These are phyloP conservation scores for Nepenthes mirabilis DNA, from an alignment of 148 eudicot genomes.

Conservation along the genomic window DNA sequence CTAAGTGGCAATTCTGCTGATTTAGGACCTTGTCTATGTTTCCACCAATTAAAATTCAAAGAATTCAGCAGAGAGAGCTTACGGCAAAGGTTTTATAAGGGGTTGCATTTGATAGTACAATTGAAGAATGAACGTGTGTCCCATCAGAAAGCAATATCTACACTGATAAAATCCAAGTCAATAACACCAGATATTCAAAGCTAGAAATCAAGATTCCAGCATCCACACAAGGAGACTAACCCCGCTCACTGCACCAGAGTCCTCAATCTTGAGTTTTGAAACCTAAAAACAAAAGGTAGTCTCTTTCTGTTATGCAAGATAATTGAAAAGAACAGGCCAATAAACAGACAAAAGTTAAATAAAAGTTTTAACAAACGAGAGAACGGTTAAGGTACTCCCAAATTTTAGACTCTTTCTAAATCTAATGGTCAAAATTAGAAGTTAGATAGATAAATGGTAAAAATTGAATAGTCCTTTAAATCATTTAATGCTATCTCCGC, in stretches of 20 bases:
- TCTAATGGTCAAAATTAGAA: no score
- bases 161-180: slow-evolving; percentile 1
- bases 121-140: slow-evolving; percentile 53
- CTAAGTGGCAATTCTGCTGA: neutral
- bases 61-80: slow-evolving; percentile 5
- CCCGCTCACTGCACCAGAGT: slow-evolving; percentile 66
- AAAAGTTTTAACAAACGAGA: no score
- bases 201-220: neutral
- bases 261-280: slow-evolving; percentile 51
- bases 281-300: slow-evolving; percentile 29
- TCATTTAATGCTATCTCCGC: no score
- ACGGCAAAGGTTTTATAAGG: slow-evolving; percentile 90
- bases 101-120: slow-evolving; percentile 87
- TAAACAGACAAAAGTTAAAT: neutral
- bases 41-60: neutral
- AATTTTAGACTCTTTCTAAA: no score
- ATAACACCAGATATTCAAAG: slow-evolving; percentile 4
- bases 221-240: slow-evolving; percentile 24
- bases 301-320: neutral
- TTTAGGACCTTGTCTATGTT: neutral
- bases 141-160: slow-evolving; percentile 90
- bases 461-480: no score
- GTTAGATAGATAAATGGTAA: no score
- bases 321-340: neutral
- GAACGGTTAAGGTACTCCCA: no score